Evolutionary conservation across 768 basidiomycete species (phyloP).

Genomic region (Trametes punicea): DNA sequence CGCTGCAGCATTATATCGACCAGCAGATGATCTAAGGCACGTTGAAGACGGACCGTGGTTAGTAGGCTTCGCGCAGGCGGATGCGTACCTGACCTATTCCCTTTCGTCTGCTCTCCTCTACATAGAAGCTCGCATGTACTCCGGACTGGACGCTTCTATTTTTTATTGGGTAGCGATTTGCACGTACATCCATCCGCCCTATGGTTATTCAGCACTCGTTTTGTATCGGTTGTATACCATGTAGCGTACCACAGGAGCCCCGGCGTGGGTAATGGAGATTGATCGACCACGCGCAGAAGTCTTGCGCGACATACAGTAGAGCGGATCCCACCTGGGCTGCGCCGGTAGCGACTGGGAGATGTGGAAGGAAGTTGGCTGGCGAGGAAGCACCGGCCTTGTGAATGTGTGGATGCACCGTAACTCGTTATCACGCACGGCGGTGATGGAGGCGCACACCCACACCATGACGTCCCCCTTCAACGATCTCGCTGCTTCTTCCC

Average conservation of each 20-base stretch:
- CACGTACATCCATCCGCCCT: not conserved
- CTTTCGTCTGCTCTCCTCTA: not conserved
- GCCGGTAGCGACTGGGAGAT: too few species aligned
- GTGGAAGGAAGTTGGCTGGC: too few species aligned
- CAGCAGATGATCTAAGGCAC: slow-evolving; percentile 28
- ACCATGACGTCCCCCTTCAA: slow-evolving; percentile 1
- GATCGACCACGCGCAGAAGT: too few species aligned
- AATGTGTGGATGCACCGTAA: too few species aligned
- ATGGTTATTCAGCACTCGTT: slow-evolving; percentile 8
- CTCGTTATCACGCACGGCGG: too few species aligned
- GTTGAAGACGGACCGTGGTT: not conserved
- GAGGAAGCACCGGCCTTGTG: too few species aligned
- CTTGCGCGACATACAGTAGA: too few species aligned
- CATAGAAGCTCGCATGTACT: not conserved
- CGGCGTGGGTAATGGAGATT: slow-evolving; percentile 1
- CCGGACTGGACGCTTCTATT: not conserved
- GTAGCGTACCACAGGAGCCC: slow-evolving; percentile 15
- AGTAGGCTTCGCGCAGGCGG: not conserved
- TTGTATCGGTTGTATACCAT: slow-evolving; percentile 20
- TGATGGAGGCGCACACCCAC: too few species aligned
- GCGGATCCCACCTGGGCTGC: too few species aligned
- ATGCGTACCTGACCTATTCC: not conserved
- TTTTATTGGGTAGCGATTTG: not conserved
- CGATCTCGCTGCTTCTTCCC: not conserved
- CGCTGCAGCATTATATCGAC: slow-evolving; percentile 34